Percentiles rank a stretch among this genome's conserved stretches.
phyloP scores from a whole-genome alignment of 257 asterid species.

The Galeopsis tetrahit region DNA sequence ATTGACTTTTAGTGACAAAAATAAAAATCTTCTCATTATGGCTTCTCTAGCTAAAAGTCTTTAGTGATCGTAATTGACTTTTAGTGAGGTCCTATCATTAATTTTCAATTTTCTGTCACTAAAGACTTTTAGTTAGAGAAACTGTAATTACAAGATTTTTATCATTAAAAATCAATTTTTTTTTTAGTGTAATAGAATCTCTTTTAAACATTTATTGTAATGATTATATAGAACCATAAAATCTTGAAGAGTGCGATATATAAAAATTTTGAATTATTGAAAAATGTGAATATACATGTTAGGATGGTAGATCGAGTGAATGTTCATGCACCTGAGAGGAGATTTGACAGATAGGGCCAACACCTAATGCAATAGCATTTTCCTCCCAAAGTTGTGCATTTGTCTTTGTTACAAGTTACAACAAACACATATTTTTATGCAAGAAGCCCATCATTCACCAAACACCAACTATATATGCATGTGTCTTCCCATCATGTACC shows the following conservation, averaged over 20 bases:
- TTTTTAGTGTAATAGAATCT: too few relatives aligned
- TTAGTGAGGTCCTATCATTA: too few relatives aligned
- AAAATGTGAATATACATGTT: background rate
- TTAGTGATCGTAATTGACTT: too few relatives aligned
- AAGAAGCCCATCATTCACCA: background rate
- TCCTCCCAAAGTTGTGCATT: conserved; percentile 20
- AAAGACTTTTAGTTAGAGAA: too few relatives aligned
- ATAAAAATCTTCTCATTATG: too few relatives aligned
- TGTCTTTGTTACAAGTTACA: conserved; percentile 8
- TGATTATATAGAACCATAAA: too few relatives aligned
- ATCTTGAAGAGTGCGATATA: background rate
- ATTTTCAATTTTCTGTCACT: too few relatives aligned
- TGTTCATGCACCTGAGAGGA: conserved; percentile 13
- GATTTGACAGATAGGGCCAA: conserved; percentile 7
- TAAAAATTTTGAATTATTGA: background rate
- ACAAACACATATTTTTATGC: background rate
- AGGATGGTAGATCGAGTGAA: background rate
- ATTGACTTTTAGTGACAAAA: too few relatives aligned
- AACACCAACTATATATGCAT: background rate
- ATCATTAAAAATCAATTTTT: too few relatives aligned
- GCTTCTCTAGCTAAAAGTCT: too few relatives aligned
- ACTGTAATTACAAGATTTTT: too few relatives aligned
- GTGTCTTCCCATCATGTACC: background rate
- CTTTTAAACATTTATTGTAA: too few relatives aligned
- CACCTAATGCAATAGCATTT: conserved; percentile 17